Evolutionary conservation across 2,329 filamentous ascomycete species (phyloP).

Genomic region (Huntiella bhutanensis): DNA sequence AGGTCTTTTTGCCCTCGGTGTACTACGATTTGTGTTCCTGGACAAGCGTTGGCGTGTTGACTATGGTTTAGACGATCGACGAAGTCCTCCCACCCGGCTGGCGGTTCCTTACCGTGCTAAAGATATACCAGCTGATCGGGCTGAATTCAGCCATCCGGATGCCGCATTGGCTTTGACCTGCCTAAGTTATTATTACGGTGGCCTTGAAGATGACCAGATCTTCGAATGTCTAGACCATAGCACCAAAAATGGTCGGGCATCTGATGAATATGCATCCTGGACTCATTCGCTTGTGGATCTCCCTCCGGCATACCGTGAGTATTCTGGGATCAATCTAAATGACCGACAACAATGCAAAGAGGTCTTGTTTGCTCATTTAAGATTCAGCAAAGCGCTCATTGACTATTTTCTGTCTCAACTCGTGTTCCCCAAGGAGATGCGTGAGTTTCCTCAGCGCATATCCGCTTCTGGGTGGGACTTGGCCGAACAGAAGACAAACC

Average conservation of each 20-base stretch:
- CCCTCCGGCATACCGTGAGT: constrained; percentile 20
- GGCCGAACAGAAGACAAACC: constrained; percentile 24
- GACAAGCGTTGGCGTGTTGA: constrained; percentile 47
- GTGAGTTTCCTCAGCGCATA: constrained; percentile 43
- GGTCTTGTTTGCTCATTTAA: constrained; percentile 33
- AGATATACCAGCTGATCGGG: constrained; percentile 31
- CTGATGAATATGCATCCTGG: constrained; percentile 32
- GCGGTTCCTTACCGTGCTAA: constrained; percentile 43
- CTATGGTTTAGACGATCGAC: constrained; percentile 33
- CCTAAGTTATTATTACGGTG: constrained; percentile 36
- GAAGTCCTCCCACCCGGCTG: constrained; percentile 25
- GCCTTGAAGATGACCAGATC: constrained; percentile 32
- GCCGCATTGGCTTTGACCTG: constrained; percentile 36
- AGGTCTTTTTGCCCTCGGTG: constrained; percentile 34
- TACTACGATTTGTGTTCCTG: constrained; percentile 33
- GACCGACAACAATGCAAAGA: constrained; percentile 29
- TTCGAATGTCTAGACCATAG: constrained; percentile 28
- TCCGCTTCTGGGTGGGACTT: constrained; percentile 52
- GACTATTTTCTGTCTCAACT: constrained; percentile 43
- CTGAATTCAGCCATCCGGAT: constrained; percentile 46
- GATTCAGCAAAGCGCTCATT: constrained; percentile 31
- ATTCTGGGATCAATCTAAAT: constrained; percentile 37
- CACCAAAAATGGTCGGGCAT: constrained; percentile 29
- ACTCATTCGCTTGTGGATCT: constrained; percentile 20
- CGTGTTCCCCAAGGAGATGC: constrained; percentile 42